phyloP scores from a whole-genome alignment of 2,329 filamentous ascomycete genomes.

The Trichoderma brevicompactum region DNA sequence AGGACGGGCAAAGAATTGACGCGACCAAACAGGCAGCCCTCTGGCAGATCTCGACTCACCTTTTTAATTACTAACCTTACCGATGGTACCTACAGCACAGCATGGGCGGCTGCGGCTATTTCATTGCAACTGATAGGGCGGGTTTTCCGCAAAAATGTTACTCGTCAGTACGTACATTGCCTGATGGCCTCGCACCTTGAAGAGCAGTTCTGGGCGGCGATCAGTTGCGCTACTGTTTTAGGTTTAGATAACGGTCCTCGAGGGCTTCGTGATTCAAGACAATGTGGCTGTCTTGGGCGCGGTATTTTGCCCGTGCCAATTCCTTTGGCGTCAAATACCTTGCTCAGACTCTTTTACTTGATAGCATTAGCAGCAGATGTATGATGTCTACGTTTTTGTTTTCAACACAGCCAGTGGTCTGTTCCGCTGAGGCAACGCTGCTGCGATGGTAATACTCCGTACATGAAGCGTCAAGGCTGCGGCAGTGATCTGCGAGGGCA shows the following conservation, averaged over 20 bases:
- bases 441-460: too few relatives aligned
- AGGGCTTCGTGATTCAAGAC: background rate
- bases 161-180: background rate
- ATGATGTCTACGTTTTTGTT: too few relatives aligned
- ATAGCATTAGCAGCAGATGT: too few relatives aligned
- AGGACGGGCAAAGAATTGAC: background rate
- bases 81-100: too few relatives aligned
- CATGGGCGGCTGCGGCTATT: conserved; percentile 24
- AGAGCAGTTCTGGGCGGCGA: background rate
- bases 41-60: conserved; percentile 14
- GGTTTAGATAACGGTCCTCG: background rate
- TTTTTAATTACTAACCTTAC: background rate
- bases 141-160: background rate
- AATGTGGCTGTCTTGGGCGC: conserved; percentile 12
- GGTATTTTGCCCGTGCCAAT: conserved; percentile 22
- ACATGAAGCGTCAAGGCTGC: too few relatives aligned
- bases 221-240: conserved; percentile 3
- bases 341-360: too few relatives aligned
- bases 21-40: conserved; percentile 19
- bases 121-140: background rate
- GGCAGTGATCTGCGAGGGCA: too few relatives aligned
- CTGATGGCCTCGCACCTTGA: background rate
- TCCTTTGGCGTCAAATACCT: background rate
- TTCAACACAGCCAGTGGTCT: too few relatives aligned
- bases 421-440: too few relatives aligned